phyloP scores from a whole-genome alignment of 208 protist genomes.

The Trypanosomatidae sp. region DNA sequence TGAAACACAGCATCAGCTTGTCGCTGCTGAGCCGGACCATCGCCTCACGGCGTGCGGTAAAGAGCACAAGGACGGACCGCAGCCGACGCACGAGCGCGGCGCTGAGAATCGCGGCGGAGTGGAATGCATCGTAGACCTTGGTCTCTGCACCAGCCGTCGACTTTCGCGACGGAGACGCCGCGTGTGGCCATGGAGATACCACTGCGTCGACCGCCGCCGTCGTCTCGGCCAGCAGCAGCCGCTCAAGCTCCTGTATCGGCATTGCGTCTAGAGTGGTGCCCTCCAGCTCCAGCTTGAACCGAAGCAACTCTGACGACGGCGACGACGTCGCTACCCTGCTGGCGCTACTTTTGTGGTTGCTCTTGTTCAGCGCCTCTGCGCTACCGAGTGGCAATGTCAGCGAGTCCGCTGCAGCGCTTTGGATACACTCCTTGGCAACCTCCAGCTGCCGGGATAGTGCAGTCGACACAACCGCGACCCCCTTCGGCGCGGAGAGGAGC shows the following conservation, averaged over 20 bases:
- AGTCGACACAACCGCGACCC: not conserved
- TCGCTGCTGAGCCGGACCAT: conserved; percentile 48
- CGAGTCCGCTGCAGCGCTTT: not conserved
- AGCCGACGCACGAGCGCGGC: conserved; percentile 44
- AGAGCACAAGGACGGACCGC: conserved; percentile 62
- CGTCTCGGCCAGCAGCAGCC: conserved; percentile 49
- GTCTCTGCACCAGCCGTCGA: not conserved
- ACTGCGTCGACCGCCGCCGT: conserved; percentile 31
- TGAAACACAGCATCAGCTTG: conserved; percentile 82
- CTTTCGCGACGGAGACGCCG: not conserved
- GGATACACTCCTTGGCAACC: not conserved
- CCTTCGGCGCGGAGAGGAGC: conserved; percentile 16
- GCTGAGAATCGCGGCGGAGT: conserved; percentile 54
- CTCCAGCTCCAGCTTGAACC: conserved; percentile 79
- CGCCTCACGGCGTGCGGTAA: conserved; percentile 45
- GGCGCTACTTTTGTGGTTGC: not conserved
- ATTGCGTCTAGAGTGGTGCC: conserved; percentile 43
- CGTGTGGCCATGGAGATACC: conserved; percentile 1
- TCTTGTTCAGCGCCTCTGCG: conserved; percentile 6
- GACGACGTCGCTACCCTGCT: not conserved
- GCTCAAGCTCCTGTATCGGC: conserved; percentile 41
- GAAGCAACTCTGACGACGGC: conserved; percentile 11
- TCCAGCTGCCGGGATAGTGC: not conserved
- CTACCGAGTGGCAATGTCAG: not conserved
- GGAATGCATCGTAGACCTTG: conserved; percentile 33